Conservation (phyloP, 1,284 basidiomycete genomes). For the Polyporus tsugae region DNA sequence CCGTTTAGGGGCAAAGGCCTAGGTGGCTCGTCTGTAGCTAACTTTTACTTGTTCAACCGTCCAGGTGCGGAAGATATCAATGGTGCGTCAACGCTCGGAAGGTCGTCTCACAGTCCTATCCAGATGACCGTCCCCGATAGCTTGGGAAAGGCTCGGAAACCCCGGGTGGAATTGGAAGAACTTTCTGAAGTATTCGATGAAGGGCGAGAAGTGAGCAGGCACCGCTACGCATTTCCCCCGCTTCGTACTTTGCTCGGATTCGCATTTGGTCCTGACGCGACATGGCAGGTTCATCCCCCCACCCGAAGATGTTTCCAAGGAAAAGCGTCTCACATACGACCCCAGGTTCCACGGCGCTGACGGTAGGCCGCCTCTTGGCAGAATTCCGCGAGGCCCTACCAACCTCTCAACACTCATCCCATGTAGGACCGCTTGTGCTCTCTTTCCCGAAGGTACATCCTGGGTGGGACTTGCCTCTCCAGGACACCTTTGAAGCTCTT, state of each 20-base stretch:
- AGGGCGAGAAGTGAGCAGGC: slow-evolving; percentile 8
- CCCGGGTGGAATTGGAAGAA: slow-evolving; percentile 37
- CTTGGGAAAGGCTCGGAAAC: slow-evolving; percentile 34
- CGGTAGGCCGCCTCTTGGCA: neutral
- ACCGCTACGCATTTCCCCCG: neutral
- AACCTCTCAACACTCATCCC: neutral
- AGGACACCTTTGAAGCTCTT: slow-evolving; percentile 14
- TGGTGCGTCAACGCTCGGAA: slow-evolving; percentile 9
- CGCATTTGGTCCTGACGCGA: neutral
- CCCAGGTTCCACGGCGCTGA: slow-evolving; percentile 16
- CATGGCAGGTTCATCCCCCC: slow-evolving; percentile 15
- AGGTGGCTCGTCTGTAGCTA: slow-evolving; percentile 29
- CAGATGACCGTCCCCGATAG: slow-evolving; percentile 2
- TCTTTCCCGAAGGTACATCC: slow-evolving; percentile 11
- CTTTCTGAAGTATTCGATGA: slow-evolving; percentile 24
- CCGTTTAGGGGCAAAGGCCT: slow-evolving; percentile 27
- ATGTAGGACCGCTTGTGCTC: slow-evolving; percentile 12
- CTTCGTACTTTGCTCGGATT: no score
- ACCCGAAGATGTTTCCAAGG: slow-evolving; percentile 4
- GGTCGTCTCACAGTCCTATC: neutral
- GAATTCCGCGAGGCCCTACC: neutral
- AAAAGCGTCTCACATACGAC: slow-evolving; percentile 13
- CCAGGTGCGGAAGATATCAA: slow-evolving; percentile 25
- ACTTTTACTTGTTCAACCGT: slow-evolving; percentile 28
- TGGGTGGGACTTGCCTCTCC: slow-evolving; percentile 11